Evolutionary conservation across 352 stramenopile species (phyloP).

Genomic region (Pythium oligandrum): DNA sequence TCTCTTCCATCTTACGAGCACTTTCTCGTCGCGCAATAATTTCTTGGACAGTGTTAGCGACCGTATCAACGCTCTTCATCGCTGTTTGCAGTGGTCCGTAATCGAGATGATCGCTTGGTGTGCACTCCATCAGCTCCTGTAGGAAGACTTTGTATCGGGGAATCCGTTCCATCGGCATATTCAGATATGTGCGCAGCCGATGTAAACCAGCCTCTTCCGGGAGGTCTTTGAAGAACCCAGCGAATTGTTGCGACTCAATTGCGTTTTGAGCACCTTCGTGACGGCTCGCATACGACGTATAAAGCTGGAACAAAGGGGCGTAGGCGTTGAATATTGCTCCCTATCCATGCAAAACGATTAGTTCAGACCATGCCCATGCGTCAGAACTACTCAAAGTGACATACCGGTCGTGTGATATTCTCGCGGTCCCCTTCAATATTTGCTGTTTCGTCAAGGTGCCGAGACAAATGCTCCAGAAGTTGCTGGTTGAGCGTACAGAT

Average conservation of each 20-base stretch:
- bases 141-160: constrained; percentile 82
- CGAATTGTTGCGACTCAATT: constrained; percentile 75
- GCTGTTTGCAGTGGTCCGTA: constrained; percentile 62
- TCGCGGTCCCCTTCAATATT: constrained; percentile 26
- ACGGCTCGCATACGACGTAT: constrained; percentile 80
- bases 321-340: constrained; percentile 86
- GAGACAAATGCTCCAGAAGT: constrained; percentile 77
- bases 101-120: constrained; percentile 65
- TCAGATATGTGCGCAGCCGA: constrained; percentile 67
- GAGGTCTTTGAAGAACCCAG: constrained; percentile 65
- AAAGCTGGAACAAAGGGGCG: constrained; percentile 78
- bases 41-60: constrained; percentile 76
- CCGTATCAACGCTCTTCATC: constrained; percentile 67
- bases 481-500: constrained; percentile 88
- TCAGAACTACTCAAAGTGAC: neutral
- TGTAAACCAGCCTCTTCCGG: constrained; percentile 57
- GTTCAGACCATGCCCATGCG: neutral
- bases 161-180: constrained; percentile 86
- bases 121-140: constrained; percentile 68
- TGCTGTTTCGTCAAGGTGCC: constrained; percentile 61
- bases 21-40: constrained; percentile 76
- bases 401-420: constrained; percentile 18
- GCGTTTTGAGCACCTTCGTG: constrained; percentile 63
- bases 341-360: constrained; percentile 10
- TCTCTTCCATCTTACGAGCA: constrained; percentile 46